Conservation (phyloP, 2,329 filamentous ascomycete genomes). For the Elsinoe arachidis region DNA sequence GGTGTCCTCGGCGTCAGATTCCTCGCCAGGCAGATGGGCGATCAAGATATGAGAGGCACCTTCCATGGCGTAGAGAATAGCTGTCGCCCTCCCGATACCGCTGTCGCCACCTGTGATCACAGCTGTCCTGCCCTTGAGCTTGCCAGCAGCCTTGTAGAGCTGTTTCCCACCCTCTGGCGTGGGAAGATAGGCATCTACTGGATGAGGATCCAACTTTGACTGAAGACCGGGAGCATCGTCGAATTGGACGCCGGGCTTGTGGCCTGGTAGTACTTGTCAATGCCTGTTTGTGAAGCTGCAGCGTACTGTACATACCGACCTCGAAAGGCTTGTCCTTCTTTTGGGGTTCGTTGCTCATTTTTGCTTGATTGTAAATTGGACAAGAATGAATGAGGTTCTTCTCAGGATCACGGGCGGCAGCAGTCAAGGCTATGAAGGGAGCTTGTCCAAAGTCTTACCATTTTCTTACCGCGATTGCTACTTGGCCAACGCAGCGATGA, state of each 20-base stretch:
- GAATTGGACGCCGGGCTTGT: slow-evolving; percentile 4
- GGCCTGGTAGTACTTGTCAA: not conserved
- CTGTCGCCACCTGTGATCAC: slow-evolving; percentile 75
- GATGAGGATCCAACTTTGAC: slow-evolving; percentile 48
- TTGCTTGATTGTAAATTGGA: not conserved
- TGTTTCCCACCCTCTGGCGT: slow-evolving; percentile 59
- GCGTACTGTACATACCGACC: not conserved
- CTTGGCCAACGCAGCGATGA: slow-evolving; percentile 6
- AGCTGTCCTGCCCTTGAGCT: slow-evolving; percentile 65
- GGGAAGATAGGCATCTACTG: slow-evolving; percentile 57
- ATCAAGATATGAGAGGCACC: slow-evolving; percentile 62
- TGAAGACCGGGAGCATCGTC: slow-evolving; percentile 41
- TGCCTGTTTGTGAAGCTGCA: not conserved
- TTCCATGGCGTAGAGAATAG: slow-evolving; percentile 72
- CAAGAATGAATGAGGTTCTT: not conserved
- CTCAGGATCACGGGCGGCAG: too few relatives aligned
- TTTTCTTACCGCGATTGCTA: not conserved
- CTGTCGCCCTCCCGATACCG: slow-evolving; percentile 67
- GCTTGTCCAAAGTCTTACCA: not conserved
- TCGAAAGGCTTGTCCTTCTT: slow-evolving; percentile 10
- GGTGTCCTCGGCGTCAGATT: slow-evolving; percentile 67
- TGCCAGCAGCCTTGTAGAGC: slow-evolving; percentile 65
- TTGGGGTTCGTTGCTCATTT: not conserved
- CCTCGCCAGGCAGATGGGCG: slow-evolving; percentile 58
- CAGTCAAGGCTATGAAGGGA: not conserved